Percentiles rank a stretch among this genome's conserved stretches.
phyloP scores from a whole-genome alignment of 305 asterid genomes.

The Ajuga reptans region DNA sequence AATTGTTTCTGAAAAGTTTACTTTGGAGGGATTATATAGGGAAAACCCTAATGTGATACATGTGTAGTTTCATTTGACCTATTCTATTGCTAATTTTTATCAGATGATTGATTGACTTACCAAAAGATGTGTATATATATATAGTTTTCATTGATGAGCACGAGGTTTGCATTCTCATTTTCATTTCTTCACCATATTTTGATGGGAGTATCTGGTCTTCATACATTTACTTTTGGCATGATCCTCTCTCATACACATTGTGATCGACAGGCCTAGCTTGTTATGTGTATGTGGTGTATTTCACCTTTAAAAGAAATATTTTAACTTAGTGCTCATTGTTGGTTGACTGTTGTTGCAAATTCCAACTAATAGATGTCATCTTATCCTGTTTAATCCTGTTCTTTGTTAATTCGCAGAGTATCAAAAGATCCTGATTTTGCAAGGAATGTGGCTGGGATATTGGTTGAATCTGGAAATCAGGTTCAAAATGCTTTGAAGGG shows the following conservation, averaged over 20 bases:
- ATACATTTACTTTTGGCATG: background rate
- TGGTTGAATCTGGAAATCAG: conserved; percentile 65
- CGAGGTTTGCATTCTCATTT: background rate
- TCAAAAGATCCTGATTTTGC: conserved; percentile 55
- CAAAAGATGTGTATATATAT: background rate
- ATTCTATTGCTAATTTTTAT: background rate
- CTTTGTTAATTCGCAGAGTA: conserved; percentile 42
- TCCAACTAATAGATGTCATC: conserved; percentile 1
- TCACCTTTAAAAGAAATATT: too few relatives aligned
- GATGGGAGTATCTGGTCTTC: background rate
- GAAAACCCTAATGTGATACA: background rate
- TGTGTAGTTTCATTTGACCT: background rate
- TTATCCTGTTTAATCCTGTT: conserved; percentile 11
- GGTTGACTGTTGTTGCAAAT: background rate
- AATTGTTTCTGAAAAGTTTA: conserved; percentile 15
- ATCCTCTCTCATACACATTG: background rate
- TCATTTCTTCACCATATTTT: background rate
- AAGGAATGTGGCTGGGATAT: conserved; percentile 68
- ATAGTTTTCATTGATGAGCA: conserved; percentile 1
- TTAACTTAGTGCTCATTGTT: conserved; percentile 3
- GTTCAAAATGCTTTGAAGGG: conserved; percentile 47
- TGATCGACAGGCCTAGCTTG: background rate
- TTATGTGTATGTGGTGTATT: background rate
- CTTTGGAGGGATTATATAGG: background rate
- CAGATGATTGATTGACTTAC: background rate